Percentiles rank a stretch among this genome's conserved stretches.
Conservation (phyloP, 2,329 filamentous ascomycete genomes). For the Sarocladiaceae sp. region DNA sequence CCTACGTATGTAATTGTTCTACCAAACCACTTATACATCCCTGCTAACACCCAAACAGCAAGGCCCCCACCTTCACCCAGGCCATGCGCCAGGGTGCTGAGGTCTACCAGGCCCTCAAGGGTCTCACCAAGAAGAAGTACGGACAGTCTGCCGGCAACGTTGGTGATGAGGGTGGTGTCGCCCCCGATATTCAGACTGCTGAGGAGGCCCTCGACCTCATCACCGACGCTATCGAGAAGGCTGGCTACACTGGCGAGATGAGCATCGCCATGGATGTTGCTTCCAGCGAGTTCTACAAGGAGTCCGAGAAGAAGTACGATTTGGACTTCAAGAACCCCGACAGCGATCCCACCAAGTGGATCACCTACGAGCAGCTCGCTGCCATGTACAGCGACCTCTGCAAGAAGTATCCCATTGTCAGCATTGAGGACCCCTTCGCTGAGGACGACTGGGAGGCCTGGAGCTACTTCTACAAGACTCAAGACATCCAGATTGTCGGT, state of each 20-base stretch:
- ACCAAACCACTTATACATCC: background rate
- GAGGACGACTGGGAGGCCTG: slow-evolving; percentile 99
- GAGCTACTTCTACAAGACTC: slow-evolving; percentile 99
- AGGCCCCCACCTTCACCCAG: slow-evolving; percentile 88
- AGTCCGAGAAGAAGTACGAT: slow-evolving; percentile 97
- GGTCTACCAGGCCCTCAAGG: slow-evolving; percentile 97
- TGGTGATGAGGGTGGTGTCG: slow-evolving; percentile 98
- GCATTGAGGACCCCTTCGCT: slow-evolving; percentile 97
- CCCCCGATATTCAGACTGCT: slow-evolving; percentile 94
- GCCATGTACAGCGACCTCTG: slow-evolving; percentile 81
- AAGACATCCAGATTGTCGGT: slow-evolving; percentile 96
- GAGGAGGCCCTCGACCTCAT: slow-evolving; percentile 97
- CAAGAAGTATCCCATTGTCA: slow-evolving; percentile 97
- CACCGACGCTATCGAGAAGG: slow-evolving; percentile 86
- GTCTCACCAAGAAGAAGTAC: slow-evolving; percentile 98
- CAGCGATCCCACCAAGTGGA: slow-evolving; percentile 92
- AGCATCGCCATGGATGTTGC: slow-evolving; percentile 99
- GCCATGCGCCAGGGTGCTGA: slow-evolving; percentile 94
- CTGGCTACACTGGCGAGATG: slow-evolving; percentile 93
- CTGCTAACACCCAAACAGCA: slow-evolving; percentile 29
- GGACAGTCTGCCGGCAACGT: slow-evolving; percentile 98
- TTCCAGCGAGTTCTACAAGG: slow-evolving; percentile 99
- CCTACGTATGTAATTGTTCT: slow-evolving; percentile 56
- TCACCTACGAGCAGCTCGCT: slow-evolving; percentile 97
- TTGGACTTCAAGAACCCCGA: slow-evolving; percentile 99